Evolutionary conservation across 768 basidiomycete species (phyloP).

Genomic region (Naganishia onofrii): DNA sequence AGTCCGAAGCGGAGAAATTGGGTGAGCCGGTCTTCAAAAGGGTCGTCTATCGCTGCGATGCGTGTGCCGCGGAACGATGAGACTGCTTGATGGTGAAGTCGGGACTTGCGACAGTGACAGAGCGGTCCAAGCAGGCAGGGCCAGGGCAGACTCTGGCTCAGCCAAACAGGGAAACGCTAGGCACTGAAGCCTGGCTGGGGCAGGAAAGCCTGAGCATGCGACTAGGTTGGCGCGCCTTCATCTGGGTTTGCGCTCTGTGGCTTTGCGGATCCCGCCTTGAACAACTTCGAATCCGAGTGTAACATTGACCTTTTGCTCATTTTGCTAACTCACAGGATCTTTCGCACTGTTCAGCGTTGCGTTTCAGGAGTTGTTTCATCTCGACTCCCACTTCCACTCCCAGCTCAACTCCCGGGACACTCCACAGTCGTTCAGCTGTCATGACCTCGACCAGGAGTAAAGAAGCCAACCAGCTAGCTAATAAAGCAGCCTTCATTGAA

Average conservation of each 20-base stretch:
- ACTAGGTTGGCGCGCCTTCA: neutral
- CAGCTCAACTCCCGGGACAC: too few species aligned
- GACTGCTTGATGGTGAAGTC: slow-evolving; percentile 19
- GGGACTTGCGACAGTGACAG: neutral
- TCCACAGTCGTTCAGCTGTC: too few species aligned
- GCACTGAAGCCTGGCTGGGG: neutral
- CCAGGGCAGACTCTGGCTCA: neutral
- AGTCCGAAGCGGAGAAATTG: slow-evolving; percentile 11
- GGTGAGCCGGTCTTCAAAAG: slow-evolving; percentile 20
- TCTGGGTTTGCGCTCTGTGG: neutral
- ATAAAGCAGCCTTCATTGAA: too few species aligned
- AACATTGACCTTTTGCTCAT: too few species aligned
- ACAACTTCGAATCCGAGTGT: too few species aligned
- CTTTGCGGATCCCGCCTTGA: too few species aligned
- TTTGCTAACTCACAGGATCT: too few species aligned
- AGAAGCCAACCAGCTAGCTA: too few species aligned
- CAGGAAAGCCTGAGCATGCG: neutral
- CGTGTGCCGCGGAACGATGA: neutral
- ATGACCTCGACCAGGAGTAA: too few species aligned
- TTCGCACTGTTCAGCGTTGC: too few species aligned
- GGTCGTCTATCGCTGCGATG: neutral
- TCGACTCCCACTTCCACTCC: too few species aligned
- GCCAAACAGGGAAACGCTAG: neutral
- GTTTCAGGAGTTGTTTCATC: too few species aligned
- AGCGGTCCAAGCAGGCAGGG: neutral